Base-by-base conservation (phyloP, 352 stramenopile species). In the Globisporangium echinulatum region DNA sequence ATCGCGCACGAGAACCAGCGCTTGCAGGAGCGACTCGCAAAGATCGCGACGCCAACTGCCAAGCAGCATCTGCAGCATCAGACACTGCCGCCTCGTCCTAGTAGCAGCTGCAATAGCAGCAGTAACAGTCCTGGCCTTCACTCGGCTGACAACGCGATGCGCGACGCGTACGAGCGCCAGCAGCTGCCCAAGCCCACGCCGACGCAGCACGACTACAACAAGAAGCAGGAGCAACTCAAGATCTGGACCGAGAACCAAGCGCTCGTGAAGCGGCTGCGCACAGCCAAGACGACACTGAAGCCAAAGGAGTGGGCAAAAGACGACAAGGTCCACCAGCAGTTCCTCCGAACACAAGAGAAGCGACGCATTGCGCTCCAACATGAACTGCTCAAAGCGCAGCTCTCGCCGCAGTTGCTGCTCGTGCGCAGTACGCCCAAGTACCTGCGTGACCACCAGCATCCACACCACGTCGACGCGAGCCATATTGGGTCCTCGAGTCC, bases 161-260 rank as follows among this genome's bases (percentile, higher is more conserved):
- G 44, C 19, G 50, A 63, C 5, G 14, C 36, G 55, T 40, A 52
- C 11, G 58, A 63, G 5, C 52, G 48, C 7, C 3, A 44, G n/a
- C 47, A 48, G 11, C 14, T 11, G 10, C 25, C 25, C 25, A 48
- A 44, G 17, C 44, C n/a, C 2, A 4, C 36, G 17, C 11, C n/a
- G 7, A 33, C 25, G 25, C 25, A 33, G 25, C 64, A 74, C 15
- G 80, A 90, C 53, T 88, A 84, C 61, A 75, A 82, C 64, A 84
- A 77, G 58, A 80, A 73, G 54, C 78, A 88, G 55, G 75, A 87
- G 56, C 79, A 90, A 52, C 59, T 74, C 36, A 84, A 84, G 40
- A 92, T 92, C 39, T 88, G 70, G 71, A 66, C 81, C 15, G 82
- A 90, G 49, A 90, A 92, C 48, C 80, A 90, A 62, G 75, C 72